Percentiles rank a stretch among this genome's conserved stretches.
Evolutionary conservation across 108 stramenopile genomes (phyloP).

Genomic region (Cyclostephanos invisitatus): DNA sequence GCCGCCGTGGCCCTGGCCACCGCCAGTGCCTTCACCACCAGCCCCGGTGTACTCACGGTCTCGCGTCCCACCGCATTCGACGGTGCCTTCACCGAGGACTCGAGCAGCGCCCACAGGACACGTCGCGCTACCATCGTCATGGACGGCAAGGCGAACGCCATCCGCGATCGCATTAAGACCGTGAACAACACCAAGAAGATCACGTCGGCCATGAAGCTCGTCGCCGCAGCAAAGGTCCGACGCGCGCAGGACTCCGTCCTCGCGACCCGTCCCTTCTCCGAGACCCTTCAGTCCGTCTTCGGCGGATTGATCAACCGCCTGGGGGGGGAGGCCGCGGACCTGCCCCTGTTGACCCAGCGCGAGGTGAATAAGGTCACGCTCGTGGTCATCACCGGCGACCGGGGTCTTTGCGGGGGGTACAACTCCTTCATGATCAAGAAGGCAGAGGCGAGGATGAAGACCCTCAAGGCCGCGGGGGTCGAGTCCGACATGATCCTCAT

Average conservation of each 20-base stretch:
- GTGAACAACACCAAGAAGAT: conserved; percentile 93
- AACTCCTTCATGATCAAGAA: conserved; percentile 97
- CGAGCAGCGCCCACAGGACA: conserved; percentile 56
- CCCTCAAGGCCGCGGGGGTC: conserved; percentile 81
- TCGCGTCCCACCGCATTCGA: conserved; percentile 35
- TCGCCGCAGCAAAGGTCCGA: conserved; percentile 97
- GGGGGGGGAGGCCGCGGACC: conserved; percentile 84
- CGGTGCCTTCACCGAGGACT: conserved; percentile 45
- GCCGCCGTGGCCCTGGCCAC: conserved; percentile 63
- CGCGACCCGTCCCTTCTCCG: conserved; percentile 94
- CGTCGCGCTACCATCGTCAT: conserved; percentile 83
- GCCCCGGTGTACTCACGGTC: conserved; percentile 57
- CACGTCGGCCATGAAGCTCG: conserved; percentile 98
- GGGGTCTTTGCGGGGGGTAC: conserved; percentile 97
- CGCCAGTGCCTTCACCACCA: conserved; percentile 50
- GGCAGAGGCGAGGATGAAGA: conserved; percentile 86
- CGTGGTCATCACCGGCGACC: conserved; percentile 88
- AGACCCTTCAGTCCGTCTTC: conserved; percentile 95
- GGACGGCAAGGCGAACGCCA: conserved; percentile 92
- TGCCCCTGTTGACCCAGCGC: conserved; percentile 92
- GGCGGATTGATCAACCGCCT: conserved; percentile 85
- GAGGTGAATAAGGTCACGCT: conserved; percentile 97
- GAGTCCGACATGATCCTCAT: conserved; percentile 87
- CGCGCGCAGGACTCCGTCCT: conserved; percentile 96
- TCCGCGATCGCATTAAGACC: conserved; percentile 89